Conservation (phyloP, 768 basidiomycete genomes). For the Termitomyces bulborhizus region DNA sequence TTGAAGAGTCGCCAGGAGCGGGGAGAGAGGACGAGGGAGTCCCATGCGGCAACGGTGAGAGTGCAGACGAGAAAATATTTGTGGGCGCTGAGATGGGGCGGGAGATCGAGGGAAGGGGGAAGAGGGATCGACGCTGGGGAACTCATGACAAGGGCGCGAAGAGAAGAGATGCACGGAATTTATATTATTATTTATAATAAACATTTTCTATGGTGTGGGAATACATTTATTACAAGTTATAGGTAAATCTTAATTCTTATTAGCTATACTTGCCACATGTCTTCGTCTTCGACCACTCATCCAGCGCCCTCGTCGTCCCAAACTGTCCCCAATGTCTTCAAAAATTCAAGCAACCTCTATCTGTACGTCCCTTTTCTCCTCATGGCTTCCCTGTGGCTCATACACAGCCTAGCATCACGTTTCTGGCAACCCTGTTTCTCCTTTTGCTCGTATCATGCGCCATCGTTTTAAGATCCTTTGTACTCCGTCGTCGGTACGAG, state of each 20-base stretch:
- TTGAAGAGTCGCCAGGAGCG: slow-evolving; percentile 69
- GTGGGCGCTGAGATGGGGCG: slow-evolving; percentile 76
- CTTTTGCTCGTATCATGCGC: slow-evolving; percentile 59
- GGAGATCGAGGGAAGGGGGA: slow-evolving; percentile 65
- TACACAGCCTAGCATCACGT: slow-evolving; percentile 43
- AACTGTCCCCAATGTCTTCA: slow-evolving; percentile 1
- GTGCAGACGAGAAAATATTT: slow-evolving; percentile 91
- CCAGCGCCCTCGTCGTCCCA: slow-evolving; percentile 12
- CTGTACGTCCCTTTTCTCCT: slow-evolving; percentile 24
- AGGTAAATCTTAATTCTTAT: background rate
- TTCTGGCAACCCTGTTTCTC: slow-evolving; percentile 65
- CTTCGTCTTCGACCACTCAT: slow-evolving; percentile 10
- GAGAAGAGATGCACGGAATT: background rate
- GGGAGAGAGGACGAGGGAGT: slow-evolving; percentile 79
- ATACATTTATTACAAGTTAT: background rate
- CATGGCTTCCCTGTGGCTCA: background rate
- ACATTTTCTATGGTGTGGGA: background rate
- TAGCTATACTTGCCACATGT: slow-evolving; percentile 10
- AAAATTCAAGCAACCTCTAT: slow-evolving; percentile 34
- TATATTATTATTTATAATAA: background rate
- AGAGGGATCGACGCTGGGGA: slow-evolving; percentile 23
- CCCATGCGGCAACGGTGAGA: slow-evolving; percentile 86
- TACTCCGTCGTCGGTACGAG: slow-evolving; percentile 53
- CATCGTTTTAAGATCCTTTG: slow-evolving; percentile 58
- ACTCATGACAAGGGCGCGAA: slow-evolving; percentile 23